A percentile compares a stretch with the other conserved stretches of the same genome.
These are phyloP conservation scores for Fusarium pseudoanthophilum DNA, from an alignment of 2,329 filamentous ascomycete species.

Conservation along the genomic window DNA sequence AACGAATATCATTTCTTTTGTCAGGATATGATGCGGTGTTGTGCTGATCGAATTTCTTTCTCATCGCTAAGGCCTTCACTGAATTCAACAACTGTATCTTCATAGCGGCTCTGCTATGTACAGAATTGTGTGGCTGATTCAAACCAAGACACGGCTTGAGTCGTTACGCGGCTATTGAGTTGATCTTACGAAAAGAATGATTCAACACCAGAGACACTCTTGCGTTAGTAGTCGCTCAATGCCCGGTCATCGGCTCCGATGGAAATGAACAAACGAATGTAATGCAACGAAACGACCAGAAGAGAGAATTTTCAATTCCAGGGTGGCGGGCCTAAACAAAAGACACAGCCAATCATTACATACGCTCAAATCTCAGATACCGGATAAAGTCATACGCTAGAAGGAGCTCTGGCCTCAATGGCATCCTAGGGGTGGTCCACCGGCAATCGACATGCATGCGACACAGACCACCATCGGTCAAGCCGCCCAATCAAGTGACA, in stretches of 20 bases:
- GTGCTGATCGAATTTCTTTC: background rate
- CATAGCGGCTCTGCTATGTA: background rate
- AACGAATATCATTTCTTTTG: background rate
- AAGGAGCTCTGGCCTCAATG: conserved; percentile 16
- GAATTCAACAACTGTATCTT: background rate
- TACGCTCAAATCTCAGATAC: conserved; percentile 4
- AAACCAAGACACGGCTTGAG: conserved; percentile 14
- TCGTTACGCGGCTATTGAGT: conserved; percentile 24
- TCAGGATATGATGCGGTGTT: background rate
- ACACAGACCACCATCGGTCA: conserved; percentile 27
- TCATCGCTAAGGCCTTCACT: background rate
- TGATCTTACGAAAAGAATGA: conserved; percentile 36
- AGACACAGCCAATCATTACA: conserved; percentile 33
- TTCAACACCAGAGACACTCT: conserved; percentile 1
- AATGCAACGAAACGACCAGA: conserved; percentile 7
- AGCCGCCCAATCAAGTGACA: conserved; percentile 37
- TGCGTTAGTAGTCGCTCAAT: conserved; percentile 9
- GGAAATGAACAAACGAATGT: conserved; percentile 17
- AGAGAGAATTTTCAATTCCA: conserved; percentile 40
- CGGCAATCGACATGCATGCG: conserved; percentile 35
- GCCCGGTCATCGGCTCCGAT: conserved; percentile 43
- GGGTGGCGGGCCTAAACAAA: conserved; percentile 26
- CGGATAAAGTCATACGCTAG: conserved; percentile 40
- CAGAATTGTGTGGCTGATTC: conserved; percentile 8
- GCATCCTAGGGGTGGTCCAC: conserved; percentile 22